Evolutionary conservation across 306 rosid species (phyloP).

Genomic region (Fragaria ananassa): DNA sequence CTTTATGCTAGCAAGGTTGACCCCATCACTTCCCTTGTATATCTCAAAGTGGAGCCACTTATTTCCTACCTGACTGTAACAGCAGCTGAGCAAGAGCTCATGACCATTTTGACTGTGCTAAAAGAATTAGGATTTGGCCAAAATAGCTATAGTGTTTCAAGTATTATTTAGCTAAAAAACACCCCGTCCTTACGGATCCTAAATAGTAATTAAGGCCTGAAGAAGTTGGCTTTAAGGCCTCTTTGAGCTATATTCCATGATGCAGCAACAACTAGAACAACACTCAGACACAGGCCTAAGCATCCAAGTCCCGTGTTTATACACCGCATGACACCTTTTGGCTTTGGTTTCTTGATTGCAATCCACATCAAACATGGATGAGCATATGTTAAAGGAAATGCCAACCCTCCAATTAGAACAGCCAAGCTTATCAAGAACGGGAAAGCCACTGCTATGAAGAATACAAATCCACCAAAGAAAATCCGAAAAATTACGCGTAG

Average conservation of each 20-base stretch:
- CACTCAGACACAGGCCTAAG: slow-evolving; percentile 42
- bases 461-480: slow-evolving; percentile 50
- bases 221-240: slow-evolving; percentile 57
- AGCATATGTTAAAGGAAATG: slow-evolving; percentile 57
- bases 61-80: background rate
- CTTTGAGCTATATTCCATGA: slow-evolving; percentile 29
- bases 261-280: slow-evolving; percentile 41
- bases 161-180: background rate
- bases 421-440: slow-evolving; percentile 55
- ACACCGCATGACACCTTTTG: slow-evolving; percentile 26
- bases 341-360: slow-evolving; percentile 49
- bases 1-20: background rate
- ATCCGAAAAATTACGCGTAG: slow-evolving; percentile 33
- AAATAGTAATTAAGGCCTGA: slow-evolving; percentile 33
- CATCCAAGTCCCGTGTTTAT: slow-evolving; percentile 46
- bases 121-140: background rate
- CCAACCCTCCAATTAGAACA: slow-evolving; percentile 46
- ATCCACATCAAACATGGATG: slow-evolving; percentile 85
- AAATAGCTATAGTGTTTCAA: background rate
- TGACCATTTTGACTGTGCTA: background rate
- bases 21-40: background rate
- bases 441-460: slow-evolving; percentile 46
- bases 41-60: background rate
- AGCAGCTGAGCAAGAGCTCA: background rate
- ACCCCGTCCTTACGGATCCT: background rate